Percentiles rank a stretch among this genome's conserved stretches.
These are phyloP conservation scores for Macaranga tanarius DNA, from an alignment of 441 rosid genomes.

Conservation along the genomic window DNA sequence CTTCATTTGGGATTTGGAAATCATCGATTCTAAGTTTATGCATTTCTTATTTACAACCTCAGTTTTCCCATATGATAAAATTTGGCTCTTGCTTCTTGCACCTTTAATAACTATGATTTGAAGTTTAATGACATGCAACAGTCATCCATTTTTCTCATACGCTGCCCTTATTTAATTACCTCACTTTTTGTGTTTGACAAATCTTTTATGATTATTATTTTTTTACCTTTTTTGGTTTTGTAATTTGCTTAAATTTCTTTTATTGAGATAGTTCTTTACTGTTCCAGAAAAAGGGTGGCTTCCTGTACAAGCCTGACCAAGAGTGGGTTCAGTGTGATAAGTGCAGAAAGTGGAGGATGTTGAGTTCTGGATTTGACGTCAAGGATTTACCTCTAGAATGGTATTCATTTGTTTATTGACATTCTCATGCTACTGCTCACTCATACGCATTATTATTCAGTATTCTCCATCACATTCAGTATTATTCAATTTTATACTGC, in stretches of 20 bases:
- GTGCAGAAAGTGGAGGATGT: constrained; percentile 43
- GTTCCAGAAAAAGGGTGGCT: constrained; percentile 21
- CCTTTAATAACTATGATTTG: too few species aligned
- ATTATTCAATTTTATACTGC: too few species aligned
- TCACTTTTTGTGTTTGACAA: not conserved
- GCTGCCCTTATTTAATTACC: not conserved
- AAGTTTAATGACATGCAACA: too few species aligned
- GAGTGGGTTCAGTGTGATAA: constrained; percentile 45
- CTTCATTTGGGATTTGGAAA: too few species aligned
- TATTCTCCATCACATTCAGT: constrained; percentile 2
- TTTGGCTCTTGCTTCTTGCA: too few species aligned
- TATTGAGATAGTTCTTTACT: not conserved
- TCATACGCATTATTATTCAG: not conserved
- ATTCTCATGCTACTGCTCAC: not conserved
- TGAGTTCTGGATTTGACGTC: constrained; percentile 31
- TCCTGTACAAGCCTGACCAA: constrained; percentile 31
- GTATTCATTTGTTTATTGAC: constrained; percentile 14
- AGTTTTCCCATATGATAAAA: too few species aligned
- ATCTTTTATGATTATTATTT: not conserved
- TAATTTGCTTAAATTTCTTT: not conserved
- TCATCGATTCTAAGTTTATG: too few species aligned
- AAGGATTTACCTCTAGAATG: constrained; percentile 33
- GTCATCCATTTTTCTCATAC: too few species aligned
- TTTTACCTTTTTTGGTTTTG: not conserved
- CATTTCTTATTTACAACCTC: too few species aligned